Conservation (phyloP, 106 monocot species). For the Chionographis japonica region DNA sequence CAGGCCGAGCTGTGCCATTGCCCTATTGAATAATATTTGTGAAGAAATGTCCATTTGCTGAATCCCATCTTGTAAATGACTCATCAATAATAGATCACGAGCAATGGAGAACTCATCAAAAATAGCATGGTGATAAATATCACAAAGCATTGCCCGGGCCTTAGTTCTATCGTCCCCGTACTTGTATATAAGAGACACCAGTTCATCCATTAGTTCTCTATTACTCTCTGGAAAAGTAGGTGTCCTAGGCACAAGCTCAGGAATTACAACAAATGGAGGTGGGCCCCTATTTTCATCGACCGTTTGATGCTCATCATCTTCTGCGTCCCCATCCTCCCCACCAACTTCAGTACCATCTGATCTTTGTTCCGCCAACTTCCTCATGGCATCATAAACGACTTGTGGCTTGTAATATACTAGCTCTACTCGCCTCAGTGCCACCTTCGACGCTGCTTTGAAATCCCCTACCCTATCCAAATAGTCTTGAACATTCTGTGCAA, state of each 20-base stretch:
- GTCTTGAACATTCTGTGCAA: constrained; percentile 78
- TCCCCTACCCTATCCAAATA: constrained; percentile 73
- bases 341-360: constrained; percentile 17
- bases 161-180: constrained; percentile 97
- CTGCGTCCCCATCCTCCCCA: constrained; percentile 31
- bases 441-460: constrained; percentile 72
- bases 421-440: constrained; percentile 70
- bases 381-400: constrained; percentile 93
- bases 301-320: constrained; percentile 24
- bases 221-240: constrained; percentile 90
- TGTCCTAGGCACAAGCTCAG: constrained; percentile 71
- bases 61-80: constrained; percentile 90
- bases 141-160: constrained; percentile 98
- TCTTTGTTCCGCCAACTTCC: constrained; percentile 65
- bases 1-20: constrained; percentile 94
- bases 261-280: constrained; percentile 62
- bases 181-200: constrained; percentile 81
- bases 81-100: constrained; percentile 89
- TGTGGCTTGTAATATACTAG: constrained; percentile 95
- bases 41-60: constrained; percentile 93
- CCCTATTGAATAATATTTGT: constrained; percentile 93
- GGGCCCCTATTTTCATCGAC: constrained; percentile 50
- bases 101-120: constrained; percentile 78
- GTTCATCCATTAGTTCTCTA: constrained; percentile 61
- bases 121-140: constrained; percentile 96